phyloP scores from a whole-genome alignment of 2,329 filamentous ascomycete genomes.

The Penicillium sp. region DNA sequence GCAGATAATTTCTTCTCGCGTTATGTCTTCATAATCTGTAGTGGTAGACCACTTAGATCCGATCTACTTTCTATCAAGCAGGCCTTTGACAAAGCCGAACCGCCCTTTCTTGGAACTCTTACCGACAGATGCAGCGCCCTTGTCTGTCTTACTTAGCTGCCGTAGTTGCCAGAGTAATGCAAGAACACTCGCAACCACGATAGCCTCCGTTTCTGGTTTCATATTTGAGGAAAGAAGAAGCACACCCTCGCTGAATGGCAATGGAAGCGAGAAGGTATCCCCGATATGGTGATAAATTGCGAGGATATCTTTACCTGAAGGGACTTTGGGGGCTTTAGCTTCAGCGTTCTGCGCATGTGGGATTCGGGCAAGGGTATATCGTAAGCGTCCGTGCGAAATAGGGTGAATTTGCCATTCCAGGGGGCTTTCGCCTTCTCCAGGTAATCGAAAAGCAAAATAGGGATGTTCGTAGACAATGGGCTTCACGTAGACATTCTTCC shows the following conservation, averaged over 20 bases:
- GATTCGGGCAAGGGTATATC: constrained; percentile 7
- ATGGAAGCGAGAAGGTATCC: neutral
- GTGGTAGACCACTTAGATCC: neutral
- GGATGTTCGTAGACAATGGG: neutral
- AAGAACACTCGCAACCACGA: constrained; percentile 1
- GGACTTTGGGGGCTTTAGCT: neutral
- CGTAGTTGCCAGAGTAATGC: constrained; percentile 5
- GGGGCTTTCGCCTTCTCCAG: neutral
- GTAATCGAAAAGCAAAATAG: neutral
- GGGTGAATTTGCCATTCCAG: constrained; percentile 8
- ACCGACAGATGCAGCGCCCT: neutral
- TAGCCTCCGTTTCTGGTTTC: neutral
- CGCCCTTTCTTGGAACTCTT: constrained; percentile 1
- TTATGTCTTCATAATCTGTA: too few relatives aligned
- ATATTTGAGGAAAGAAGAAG: neutral
- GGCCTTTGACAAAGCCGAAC: neutral
- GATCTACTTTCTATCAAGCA: neutral
- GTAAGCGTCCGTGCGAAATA: neutral
- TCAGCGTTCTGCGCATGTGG: constrained; percentile 35
- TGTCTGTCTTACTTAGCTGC: neutral
- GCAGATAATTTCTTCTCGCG: too few relatives aligned
- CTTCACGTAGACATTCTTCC: neutral
- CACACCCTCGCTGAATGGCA: neutral
- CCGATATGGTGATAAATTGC: constrained; percentile 5
- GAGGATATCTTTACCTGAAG: neutral